Evolutionary conservation across 2,329 filamentous ascomycete genomes (phyloP).

Genomic region (Xylariaceae sp.): DNA sequence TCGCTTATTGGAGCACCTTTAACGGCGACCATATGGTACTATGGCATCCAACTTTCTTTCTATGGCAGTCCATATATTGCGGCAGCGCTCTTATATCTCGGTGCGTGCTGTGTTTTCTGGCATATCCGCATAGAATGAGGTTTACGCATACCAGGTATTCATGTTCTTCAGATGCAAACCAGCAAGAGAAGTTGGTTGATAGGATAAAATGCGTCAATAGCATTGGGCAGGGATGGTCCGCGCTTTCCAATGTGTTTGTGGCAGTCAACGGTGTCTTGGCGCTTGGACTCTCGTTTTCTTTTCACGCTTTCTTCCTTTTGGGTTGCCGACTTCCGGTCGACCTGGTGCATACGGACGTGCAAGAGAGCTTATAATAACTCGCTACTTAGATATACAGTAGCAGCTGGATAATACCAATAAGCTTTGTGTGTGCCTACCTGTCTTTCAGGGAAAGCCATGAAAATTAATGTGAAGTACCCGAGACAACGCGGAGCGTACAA

Average conservation of each 20-base stretch:
- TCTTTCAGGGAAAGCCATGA: background rate
- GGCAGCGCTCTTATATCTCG: conserved; percentile 38
- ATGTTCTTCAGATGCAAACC: background rate
- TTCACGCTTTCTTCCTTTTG: background rate
- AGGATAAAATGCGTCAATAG: background rate
- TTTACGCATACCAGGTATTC: background rate
- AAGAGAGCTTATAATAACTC: too few relatives aligned
- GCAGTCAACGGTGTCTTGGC: background rate
- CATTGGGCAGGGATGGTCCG: background rate
- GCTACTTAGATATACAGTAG: background rate
- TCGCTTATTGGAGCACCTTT: conserved; percentile 45
- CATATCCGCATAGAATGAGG: conserved; percentile 23
- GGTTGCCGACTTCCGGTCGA: background rate
- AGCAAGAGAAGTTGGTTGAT: background rate
- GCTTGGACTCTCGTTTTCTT: background rate
- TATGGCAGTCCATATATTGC: conserved; percentile 41
- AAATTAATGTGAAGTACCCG: background rate
- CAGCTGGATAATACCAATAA: background rate
- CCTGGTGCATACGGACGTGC: background rate
- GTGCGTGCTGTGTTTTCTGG: conserved; percentile 35
- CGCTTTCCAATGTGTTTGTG: conserved; percentile 2
- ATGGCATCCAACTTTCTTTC: conserved; percentile 37
- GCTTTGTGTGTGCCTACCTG: background rate
- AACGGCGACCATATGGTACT: conserved; percentile 46
- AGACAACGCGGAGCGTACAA: too few relatives aligned